Evolutionary conservation across 1,284 basidiomycete species (phyloP).

Genomic region (Trametes versicolor): DNA sequence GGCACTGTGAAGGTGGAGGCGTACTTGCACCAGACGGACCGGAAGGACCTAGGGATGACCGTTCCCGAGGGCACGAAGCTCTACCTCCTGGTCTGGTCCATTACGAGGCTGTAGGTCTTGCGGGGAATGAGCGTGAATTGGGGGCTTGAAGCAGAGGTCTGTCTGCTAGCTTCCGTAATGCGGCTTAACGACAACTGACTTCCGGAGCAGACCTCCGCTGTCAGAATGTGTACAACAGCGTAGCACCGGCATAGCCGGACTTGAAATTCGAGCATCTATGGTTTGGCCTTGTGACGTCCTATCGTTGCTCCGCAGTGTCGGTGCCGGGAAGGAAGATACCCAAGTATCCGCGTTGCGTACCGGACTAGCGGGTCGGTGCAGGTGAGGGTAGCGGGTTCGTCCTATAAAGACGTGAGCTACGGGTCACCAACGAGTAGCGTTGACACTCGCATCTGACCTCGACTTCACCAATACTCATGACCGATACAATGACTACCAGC

Average conservation of each 20-base stretch:
- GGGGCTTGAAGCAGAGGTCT: neutral
- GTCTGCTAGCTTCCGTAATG: neutral
- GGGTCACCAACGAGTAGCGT: neutral
- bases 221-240: neutral
- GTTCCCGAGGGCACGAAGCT: slow-evolving; percentile 12
- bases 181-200: neutral
- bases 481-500: neutral
- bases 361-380: neutral
- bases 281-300: neutral
- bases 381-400: neutral
- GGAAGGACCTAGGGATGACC: slow-evolving; percentile 7
- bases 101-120: slow-evolving; percentile 22
- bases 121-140: neutral
- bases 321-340: neutral
- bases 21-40: slow-evolving; percentile 18
- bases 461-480: neutral
- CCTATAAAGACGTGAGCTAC: neutral
- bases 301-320: slow-evolving; percentile 8
- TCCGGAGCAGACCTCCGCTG: neutral
- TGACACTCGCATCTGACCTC: neutral
- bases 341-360: neutral
- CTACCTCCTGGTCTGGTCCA: slow-evolving; percentile 29
- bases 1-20: slow-evolving; percentile 50
- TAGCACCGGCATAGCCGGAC: neutral
- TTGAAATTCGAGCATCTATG: neutral